Evolutionary conservation across 371 early-diverging fungal genomes (phyloP), one percentile per base, ranked within the genome.

Genomic region (Apophysomyces variabilis): DNA sequence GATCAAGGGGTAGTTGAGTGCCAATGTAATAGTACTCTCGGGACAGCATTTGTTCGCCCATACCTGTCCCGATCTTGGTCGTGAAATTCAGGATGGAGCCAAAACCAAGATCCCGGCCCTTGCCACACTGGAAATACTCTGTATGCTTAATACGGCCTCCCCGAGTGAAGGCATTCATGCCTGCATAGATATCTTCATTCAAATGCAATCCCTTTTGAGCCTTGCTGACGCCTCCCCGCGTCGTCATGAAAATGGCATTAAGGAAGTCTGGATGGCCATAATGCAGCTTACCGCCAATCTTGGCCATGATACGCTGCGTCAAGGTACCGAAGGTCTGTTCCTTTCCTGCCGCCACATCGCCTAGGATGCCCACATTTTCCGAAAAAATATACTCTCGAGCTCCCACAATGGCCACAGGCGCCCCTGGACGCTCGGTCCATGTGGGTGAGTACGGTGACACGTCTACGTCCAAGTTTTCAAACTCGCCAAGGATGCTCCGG

Each of bases 241-340:
- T 94, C 5, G 88, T 87, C 96, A 95, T 94, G 67, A 89, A 96
- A 50, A 92, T 85, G 58, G 92, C 88, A 77, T 95, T 95, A 65
- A 95, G 78, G 71, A 95, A 95, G 76, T 96, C 96, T 1, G 96
- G 95, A 74, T 96, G 96, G 0, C 96, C 96, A 72, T 96, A 96
- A 68, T 94, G 94, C 21, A 93, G 78, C 56, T 89, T 89, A 65
- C 90, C 93, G 36, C 94, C 93, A 65, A 95, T 86, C 74, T 90
- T 91, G 43, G 93, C 91, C 89, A 92, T 92, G 66, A 93, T 90
- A 38, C 95, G 88, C 76, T 95, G 95, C 0, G 93, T 90, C 38
- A 95, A 69, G 0, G 95, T 95, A 62, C 96, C 95, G 72, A 95
- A 95, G 0, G 92, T 92, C 64, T 93, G 93, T 68, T 95, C 96